Evolutionary conservation across 2,329 filamentous ascomycete species (phyloP), one percentile per base, ranked within the genome.

Genomic region (Alternaria gaisen): DNA sequence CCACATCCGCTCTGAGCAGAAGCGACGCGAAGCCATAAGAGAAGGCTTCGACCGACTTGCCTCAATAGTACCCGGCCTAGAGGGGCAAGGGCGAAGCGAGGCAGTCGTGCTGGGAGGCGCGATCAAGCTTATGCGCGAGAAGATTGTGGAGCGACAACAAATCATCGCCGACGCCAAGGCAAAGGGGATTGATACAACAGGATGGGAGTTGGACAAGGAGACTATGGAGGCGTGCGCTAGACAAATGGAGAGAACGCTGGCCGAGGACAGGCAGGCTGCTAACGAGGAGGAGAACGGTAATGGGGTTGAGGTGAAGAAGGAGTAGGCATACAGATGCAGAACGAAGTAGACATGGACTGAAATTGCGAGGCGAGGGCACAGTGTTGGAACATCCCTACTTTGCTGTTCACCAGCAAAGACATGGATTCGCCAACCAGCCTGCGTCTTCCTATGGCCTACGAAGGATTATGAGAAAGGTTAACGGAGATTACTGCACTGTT

Each of bases 31-130:
- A 58, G 91, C 90, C 14, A 97, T 97, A 67, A 86, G 93, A 47
- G 88, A 92, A 60, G 92, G 91, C 58, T 97, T 96, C 76, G 92
- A 97, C 77, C 86, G 89, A 34, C 85, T 97, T 26, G 91, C 91
- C 16, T 87, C 89, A 54, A 84, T 96, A 32, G 92, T 97, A 1
- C 93, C 93, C 0, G 92, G 91, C 0, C 84, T 96, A 54, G 87
- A 92, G 70, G 93, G 93, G 1, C 91, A 94, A 72, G 93, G 91
- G 1, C 88, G 93, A 46, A 95, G 92, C 65, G 93, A 97, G 77
- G 92, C 91, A 28, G 84, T 93, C 18, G 92, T 97, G n/a, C 83
- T 97, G 22, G 87, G 89, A 64, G 78, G 77, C 24, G 83, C 82
- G 1, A 79, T 84, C 56, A 75, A 79, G 46, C 78, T 77, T 68